A percentile compares a stretch with the other conserved stretches of the same genome.
phyloP scores from a whole-genome alignment of 2,329 filamentous ascomycete species.

The Hyphodiscus sp. region DNA sequence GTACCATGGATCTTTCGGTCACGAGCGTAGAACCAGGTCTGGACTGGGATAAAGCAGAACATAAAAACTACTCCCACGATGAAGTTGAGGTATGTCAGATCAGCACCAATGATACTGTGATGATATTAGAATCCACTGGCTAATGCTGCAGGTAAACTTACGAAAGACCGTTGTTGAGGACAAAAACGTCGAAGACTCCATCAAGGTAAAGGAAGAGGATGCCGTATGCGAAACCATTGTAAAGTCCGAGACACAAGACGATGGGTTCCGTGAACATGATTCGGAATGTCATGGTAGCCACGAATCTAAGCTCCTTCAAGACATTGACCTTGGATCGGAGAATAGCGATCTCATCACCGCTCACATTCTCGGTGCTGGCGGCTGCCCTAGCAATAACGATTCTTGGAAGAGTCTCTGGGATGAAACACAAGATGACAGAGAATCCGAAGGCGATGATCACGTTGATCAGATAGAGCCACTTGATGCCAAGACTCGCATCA shows the following conservation, averaged over 20 bases:
- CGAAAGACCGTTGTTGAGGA: conserved; percentile 36
- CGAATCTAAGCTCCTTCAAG: conserved; percentile 34
- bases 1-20: conserved; percentile 32
- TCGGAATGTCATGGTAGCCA: conserved; percentile 36
- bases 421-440: conserved; percentile 24
- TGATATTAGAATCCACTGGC: conserved; percentile 4
- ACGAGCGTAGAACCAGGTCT: conserved; percentile 35
- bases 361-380: conserved; percentile 27
- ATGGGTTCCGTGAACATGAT: conserved; percentile 39
- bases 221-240: conserved; percentile 38
- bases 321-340: conserved; percentile 32
- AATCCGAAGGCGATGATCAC: conserved; percentile 35
- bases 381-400: conserved; percentile 33
- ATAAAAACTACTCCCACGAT: conserved; percentile 36
- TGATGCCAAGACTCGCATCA: conserved; percentile 32
- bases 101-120: conserved; percentile 31
- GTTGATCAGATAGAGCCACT: conserved; percentile 38
- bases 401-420: conserved; percentile 36
- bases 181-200: conserved; percentile 37
- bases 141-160: conserved; percentile 14
- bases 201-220: conserved; percentile 37
- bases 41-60: conserved; percentile 36
- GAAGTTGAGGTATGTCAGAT: conserved; percentile 38
- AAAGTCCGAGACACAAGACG: conserved; percentile 34
- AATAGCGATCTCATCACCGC: conserved; percentile 29